Evolutionary conservation across 441 rosid genomes (phyloP), one percentile per base, ranked within the genome.

Genomic region (Erodium moschatum): DNA sequence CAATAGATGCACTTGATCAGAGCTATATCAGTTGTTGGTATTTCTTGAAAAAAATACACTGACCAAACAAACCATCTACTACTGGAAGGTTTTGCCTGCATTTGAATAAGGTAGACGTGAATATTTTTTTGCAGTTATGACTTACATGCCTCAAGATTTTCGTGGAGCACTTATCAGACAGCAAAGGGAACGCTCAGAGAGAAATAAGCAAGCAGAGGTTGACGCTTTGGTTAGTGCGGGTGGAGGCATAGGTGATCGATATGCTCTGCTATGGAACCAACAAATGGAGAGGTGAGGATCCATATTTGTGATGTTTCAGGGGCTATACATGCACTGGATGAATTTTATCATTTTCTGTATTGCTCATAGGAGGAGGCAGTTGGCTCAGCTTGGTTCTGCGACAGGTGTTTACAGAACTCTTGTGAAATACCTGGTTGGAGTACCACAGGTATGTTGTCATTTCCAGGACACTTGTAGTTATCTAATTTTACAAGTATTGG

Each of bases 111-210:
- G 27, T 24, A 29, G 67, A 5, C 64, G 16, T 70, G 58, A 63
- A 63, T 71, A 20, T 78, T 31, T 35, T 38, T 9, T 72, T 82
- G 70, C 88, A 93, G 98, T 93, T 71, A 93, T 93, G 98, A 93
- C 98, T 72, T 93, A 93, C 85, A 82, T 93, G 95, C 98, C 98
- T 81, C 98, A 91, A 87, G 98, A 93, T 81, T 93, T 93, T 75
- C 93, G 98, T 19, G 97, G 96, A 66, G 85, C 90, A 21, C 81
- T 93, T 64, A 88, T 93, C 72, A 82, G 84, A 77, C 95, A 88
- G 76, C 97, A 91, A 77, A 88, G 85, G 78, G 98, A 93, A 74
- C 81, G 98, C 44, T 93, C 98, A 15, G 98, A 93, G 83, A 91
- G 88, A 81, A 93, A 89, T 81, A 93, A 87, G 88, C 96, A 89